Evolutionary conservation across 805 yeast genomes (phyloP).

Genomic region (Metschnikowia cubensis): DNA sequence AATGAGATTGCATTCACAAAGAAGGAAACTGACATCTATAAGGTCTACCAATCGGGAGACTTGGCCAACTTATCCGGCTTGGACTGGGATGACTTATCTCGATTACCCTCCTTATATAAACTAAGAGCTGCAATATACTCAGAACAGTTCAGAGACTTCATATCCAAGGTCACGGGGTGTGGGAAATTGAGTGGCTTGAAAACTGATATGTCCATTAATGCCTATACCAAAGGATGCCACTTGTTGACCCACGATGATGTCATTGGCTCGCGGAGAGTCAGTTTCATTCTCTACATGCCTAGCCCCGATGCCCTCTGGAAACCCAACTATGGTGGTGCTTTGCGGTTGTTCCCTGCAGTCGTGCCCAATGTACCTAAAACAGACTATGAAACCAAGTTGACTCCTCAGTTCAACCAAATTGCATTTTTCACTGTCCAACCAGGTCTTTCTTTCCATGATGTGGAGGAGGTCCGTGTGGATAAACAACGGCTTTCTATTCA

Average conservation of each 20-base stretch:
- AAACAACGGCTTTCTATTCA: slow-evolving; percentile 89
- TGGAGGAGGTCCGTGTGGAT: slow-evolving; percentile 91
- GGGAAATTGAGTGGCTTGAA: slow-evolving; percentile 88
- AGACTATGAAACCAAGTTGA: slow-evolving; percentile 63
- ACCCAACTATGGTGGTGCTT: slow-evolving; percentile 88
- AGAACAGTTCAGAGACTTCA: slow-evolving; percentile 72
- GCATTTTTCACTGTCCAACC: slow-evolving; percentile 96
- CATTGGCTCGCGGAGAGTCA: slow-evolving; percentile 89
- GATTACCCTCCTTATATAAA: slow-evolving; percentile 71
- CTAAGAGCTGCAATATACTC: slow-evolving; percentile 87
- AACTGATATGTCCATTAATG: slow-evolving; percentile 89
- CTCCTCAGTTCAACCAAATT: slow-evolving; percentile 93
- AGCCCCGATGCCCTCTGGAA: slow-evolving; percentile 91
- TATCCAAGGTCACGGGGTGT: slow-evolving; percentile 74
- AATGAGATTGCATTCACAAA: slow-evolving; percentile 82
- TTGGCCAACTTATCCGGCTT: slow-evolving; percentile 88
- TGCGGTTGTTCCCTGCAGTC: slow-evolving; percentile 80
- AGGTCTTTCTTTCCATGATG: slow-evolving; percentile 95
- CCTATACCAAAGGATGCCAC: slow-evolving; percentile 91
- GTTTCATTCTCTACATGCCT: slow-evolving; percentile 88
- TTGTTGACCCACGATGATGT: slow-evolving; percentile 95
- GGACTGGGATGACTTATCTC: slow-evolving; percentile 65
- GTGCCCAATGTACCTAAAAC: slow-evolving; percentile 87
- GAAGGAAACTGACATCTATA: slow-evolving; percentile 96
- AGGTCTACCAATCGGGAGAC: slow-evolving; percentile 86